phyloP scores from a whole-genome alignment of 768 basidiomycete species.

The Tulasnella calospora region DNA sequence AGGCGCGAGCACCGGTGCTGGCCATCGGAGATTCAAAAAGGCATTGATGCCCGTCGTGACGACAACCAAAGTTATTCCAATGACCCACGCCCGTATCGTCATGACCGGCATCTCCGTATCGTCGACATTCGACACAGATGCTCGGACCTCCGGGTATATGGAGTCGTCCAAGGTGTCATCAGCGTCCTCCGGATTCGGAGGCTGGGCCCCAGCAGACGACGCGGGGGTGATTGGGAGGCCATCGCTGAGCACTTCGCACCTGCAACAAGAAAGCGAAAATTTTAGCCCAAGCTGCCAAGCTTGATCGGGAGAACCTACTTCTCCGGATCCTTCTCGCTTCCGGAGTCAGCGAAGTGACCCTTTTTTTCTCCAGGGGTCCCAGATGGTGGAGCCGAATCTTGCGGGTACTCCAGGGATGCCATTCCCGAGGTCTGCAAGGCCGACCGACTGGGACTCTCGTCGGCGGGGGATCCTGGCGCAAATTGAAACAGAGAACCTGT shows the following conservation, averaged over 20 bases:
- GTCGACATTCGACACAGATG: conserved; percentile 96
- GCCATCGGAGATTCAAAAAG: conserved; percentile 92
- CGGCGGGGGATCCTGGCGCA: neutral
- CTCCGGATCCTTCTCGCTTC: neutral
- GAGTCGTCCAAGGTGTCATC: conserved; percentile 64
- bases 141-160: conserved; percentile 93
- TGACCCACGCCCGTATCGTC: conserved; percentile 83
- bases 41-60: conserved; percentile 69
- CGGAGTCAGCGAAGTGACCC: neutral
- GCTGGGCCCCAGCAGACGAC: neutral
- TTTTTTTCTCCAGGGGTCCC: neutral
- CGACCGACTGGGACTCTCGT: neutral
- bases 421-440: neutral
- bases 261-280: neutral
- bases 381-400: neutral
- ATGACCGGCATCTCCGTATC: conserved; percentile 98
- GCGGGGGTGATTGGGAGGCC: neutral
- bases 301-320: neutral
- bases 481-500: neutral
- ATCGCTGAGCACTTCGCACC: neutral
- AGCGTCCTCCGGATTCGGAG: neutral
- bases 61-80: conserved; percentile 59
- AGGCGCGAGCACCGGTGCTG: conserved; percentile 78
- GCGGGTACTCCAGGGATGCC: neutral
- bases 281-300: neutral